These are phyloP conservation scores for Triticum aestivum DNA, from an alignment of 176 grass and related monocot species.

Conservation along the genomic window IWGSC_CS_RefSeq_v2.1 NC_057797.1:636342610-636343109, in stretches of 20 bases:
- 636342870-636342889: slow-evolving; percentile 79
- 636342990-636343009: slow-evolving; percentile 90
- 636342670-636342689: slow-evolving; percentile 99
- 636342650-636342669: slow-evolving; percentile 92
- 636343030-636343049: slow-evolving; percentile 97
- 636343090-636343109: slow-evolving; percentile 97
- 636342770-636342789: slow-evolving; percentile 88
- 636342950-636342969: slow-evolving; percentile 88
- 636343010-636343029: slow-evolving; percentile 95
- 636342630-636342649: slow-evolving; percentile 92
- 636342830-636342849: slow-evolving; percentile 74
- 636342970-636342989: slow-evolving; percentile 95
- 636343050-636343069: slow-evolving; percentile 95
- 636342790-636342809: slow-evolving; percentile 86
- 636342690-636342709: slow-evolving; percentile 93
- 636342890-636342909: slow-evolving; percentile 89
- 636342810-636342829: slow-evolving; percentile 86
- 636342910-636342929: slow-evolving; percentile 92
- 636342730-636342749: slow-evolving; percentile 86
- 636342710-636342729: slow-evolving; percentile 73
- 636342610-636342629: slow-evolving; percentile 91
- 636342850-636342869: slow-evolving; percentile 75
- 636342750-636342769: slow-evolving; percentile 86
- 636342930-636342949: slow-evolving; percentile 93
- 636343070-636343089: slow-evolving; percentile 96